phyloP scores from a whole-genome alignment of 108 stramenopile genomes.

The Craspedostauros australis region DNA sequence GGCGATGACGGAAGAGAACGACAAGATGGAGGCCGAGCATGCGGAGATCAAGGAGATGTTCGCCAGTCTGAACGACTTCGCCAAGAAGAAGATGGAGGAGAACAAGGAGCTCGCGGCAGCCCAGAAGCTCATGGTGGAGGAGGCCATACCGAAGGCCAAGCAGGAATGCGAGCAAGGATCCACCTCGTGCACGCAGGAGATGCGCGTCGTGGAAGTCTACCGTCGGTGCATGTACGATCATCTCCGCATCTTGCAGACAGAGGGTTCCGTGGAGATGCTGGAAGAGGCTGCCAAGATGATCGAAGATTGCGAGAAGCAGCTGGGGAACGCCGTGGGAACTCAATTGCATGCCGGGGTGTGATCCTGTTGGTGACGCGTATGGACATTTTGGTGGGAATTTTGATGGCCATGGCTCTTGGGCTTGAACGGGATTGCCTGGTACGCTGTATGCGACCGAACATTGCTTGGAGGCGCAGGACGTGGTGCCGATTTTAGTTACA shows the following conservation, averaged over 20 bases:
- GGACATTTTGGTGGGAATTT: too few species aligned
- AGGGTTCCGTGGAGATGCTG: too few species aligned
- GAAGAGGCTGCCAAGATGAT: not conserved
- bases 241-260: too few species aligned
- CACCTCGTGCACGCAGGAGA: not conserved
- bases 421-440: too few species aligned
- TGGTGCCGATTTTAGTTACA: too few species aligned
- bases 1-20: not conserved
- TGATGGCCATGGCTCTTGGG: too few species aligned
- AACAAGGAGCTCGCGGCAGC: slow-evolving; percentile 2
- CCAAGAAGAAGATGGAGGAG: not conserved
- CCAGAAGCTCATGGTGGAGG: not conserved
- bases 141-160: slow-evolving; percentile 2
- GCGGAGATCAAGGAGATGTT: slow-evolving; percentile 1
- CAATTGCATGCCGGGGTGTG: too few species aligned
- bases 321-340: not conserved
- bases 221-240: slow-evolving; percentile 1
- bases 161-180: not conserved
- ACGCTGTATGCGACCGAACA: too few species aligned
- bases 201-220: not conserved
- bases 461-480: too few species aligned
- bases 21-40: not conserved
- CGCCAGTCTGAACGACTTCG: slow-evolving; percentile 4
- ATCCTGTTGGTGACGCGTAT: too few species aligned
- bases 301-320: not conserved